phyloP scores from a whole-genome alignment of 2,329 filamentous ascomycete species.

The Aspergillus eucalypticola region DNA sequence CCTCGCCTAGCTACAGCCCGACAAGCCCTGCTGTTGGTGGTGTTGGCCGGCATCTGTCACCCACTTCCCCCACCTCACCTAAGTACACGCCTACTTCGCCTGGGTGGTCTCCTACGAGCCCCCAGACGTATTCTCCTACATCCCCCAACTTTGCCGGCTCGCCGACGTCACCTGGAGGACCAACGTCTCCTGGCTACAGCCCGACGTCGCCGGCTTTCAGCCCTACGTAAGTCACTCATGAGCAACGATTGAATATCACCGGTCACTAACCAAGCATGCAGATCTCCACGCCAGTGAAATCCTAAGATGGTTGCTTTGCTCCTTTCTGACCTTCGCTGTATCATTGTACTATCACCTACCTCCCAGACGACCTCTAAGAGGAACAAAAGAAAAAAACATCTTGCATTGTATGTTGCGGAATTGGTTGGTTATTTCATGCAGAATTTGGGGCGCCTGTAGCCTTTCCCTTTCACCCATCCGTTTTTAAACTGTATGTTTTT shows the following conservation, averaged over 20 bases:
- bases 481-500: slow-evolving; percentile 37
- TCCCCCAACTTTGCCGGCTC: slow-evolving; percentile 51
- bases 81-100: slow-evolving; percentile 60
- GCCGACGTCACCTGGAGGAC: slow-evolving; percentile 44
- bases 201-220: slow-evolving; percentile 47
- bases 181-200: slow-evolving; percentile 46
- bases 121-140: slow-evolving; percentile 52
- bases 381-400: slow-evolving; percentile 40
- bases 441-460: slow-evolving; percentile 32
- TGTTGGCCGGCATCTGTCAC: slow-evolving; percentile 43
- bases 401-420: slow-evolving; percentile 38
- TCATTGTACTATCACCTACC: slow-evolving; percentile 43
- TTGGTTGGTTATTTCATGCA: slow-evolving; percentile 42
- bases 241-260: background rate
- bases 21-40: slow-evolving; percentile 52
- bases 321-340: slow-evolving; percentile 27
- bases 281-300: slow-evolving; percentile 46
- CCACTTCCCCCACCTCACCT: slow-evolving; percentile 52
- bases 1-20: slow-evolving; percentile 60
- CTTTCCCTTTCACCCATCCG: slow-evolving; percentile 23
- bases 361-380: slow-evolving; percentile 17
- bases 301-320: slow-evolving; percentile 23
- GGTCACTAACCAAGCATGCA: slow-evolving; percentile 24
- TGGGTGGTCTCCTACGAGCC: slow-evolving; percentile 50
- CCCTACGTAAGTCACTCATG: slow-evolving; percentile 39